A percentile compares a stretch with the other conserved stretches of the same genome.
Evolutionary conservation across 768 basidiomycete genomes (phyloP).

Genomic region (Mycena alexandri): DNA sequence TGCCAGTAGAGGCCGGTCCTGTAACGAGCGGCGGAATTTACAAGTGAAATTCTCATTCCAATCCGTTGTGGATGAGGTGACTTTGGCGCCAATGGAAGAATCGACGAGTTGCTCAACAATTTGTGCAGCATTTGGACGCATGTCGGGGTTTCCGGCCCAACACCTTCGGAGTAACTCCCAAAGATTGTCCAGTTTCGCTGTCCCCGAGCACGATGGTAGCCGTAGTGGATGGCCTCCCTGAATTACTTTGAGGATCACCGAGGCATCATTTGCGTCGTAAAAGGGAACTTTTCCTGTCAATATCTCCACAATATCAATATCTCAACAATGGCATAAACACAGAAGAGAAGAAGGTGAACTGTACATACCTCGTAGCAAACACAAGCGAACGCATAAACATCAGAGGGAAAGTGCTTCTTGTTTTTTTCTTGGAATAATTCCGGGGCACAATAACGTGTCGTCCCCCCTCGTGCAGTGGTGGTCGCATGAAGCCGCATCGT

Average conservation of each 20-base stretch:
- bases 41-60: conserved; percentile 15
- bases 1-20: neutral
- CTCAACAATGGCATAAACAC: too few species aligned
- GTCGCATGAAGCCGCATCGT: neutral
- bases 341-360: too few species aligned
- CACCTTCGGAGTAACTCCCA: conserved; percentile 8
- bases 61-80: neutral
- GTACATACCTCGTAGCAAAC: neutral
- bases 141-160: neutral
- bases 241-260: too few species aligned
- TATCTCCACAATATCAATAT: too few species aligned
- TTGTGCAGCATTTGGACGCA: conserved; percentile 8
- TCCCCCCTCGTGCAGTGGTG: neutral
- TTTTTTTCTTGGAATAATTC: neutral
- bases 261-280: too few species aligned
- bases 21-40: conserved; percentile 12
- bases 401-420: neutral
- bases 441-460: neutral
- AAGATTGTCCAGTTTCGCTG: neutral
- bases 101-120: conserved; percentile 8
- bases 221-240: neutral
- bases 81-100: conserved; percentile 22
- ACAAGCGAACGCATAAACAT: neutral
- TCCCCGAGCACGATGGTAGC: neutral
- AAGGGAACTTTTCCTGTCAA: too few species aligned